phyloP scores from a whole-genome alignment of 1,139 yeast species.

The Candida neerlandica region DNA sequence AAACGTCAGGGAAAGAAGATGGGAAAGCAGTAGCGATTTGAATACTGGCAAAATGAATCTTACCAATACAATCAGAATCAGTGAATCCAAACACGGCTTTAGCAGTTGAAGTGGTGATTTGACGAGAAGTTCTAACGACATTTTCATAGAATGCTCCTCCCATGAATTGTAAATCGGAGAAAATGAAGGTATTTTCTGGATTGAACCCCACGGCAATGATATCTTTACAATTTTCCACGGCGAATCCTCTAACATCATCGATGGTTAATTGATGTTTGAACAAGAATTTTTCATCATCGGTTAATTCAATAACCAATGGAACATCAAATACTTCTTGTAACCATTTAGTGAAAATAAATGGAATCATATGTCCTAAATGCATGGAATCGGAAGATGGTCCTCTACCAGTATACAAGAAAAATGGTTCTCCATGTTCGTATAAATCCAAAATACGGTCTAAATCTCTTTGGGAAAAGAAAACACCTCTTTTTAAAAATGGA shows the following conservation, averaged over 20 bases:
- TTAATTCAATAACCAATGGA: constrained; percentile 92
- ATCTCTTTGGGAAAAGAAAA: constrained; percentile 93
- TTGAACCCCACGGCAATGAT: constrained; percentile 94
- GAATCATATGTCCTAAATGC: constrained; percentile 98
- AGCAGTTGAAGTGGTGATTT: constrained; percentile 94
- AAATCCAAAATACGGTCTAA: constrained; percentile 75
- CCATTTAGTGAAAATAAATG: constrained; percentile 96
- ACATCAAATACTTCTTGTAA: constrained; percentile 96
- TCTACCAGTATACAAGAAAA: constrained; percentile 95
- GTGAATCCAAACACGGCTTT: constrained; percentile 97
- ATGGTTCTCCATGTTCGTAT: constrained; percentile 93
- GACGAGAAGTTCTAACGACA: constrained; percentile 91
- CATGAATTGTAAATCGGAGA: constrained; percentile 91
- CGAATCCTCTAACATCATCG: constrained; percentile 81
- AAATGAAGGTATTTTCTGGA: constrained; percentile 91
- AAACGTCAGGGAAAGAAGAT: constrained; percentile 90
- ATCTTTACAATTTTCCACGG: constrained; percentile 85
- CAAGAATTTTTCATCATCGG: constrained; percentile 96
- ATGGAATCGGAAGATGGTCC: constrained; percentile 95
- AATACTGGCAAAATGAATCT: constrained; percentile 90
- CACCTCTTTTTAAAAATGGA: constrained; percentile 85
- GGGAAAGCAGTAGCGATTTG: constrained; percentile 97
- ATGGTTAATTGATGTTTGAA: constrained; percentile 90
- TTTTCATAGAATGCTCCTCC: constrained; percentile 93
- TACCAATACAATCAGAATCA: constrained; percentile 94